phyloP scores from a whole-genome alignment of 345 rosid genomes.

The Eutrema heterophyllum region DNA sequence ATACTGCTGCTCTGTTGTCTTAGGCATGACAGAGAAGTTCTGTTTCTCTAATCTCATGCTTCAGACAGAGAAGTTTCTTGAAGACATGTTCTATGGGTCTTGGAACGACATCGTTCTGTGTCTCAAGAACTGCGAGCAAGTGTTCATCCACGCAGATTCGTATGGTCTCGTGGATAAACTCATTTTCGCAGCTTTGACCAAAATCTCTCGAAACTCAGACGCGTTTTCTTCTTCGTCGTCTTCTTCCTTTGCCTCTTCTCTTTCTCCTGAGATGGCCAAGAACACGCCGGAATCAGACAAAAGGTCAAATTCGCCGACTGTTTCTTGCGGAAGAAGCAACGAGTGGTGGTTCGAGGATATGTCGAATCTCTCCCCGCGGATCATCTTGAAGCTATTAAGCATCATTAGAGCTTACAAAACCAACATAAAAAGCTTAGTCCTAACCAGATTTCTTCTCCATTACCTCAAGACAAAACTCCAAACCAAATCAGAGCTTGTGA shows the following conservation, averaged over 20 bases:
- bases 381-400: conserved; percentile 47
- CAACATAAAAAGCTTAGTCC: conserved; percentile 41
- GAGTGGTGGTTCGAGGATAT: conserved; percentile 79
- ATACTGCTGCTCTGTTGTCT: conserved; percentile 54
- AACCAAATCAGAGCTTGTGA: conserved; percentile 17
- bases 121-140: conserved; percentile 56
- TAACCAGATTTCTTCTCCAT: conserved; percentile 63
- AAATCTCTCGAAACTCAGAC: conserved; percentile 47
- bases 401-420: conserved; percentile 42
- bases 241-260: conserved; percentile 27
- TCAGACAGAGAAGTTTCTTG: conserved; percentile 49
- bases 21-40: conserved; percentile 58
- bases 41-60: conserved; percentile 43
- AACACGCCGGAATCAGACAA: conserved; percentile 32
- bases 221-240: conserved; percentile 37
- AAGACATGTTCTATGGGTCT: conserved; percentile 50
- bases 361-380: conserved; percentile 41
- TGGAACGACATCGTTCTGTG: conserved; percentile 44
- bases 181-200: conserved; percentile 41
- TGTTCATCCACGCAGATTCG: conserved; percentile 48
- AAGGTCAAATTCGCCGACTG: conserved; percentile 22
- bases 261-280: conserved; percentile 30
- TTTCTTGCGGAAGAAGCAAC: conserved; percentile 36
- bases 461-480: conserved; percentile 48
- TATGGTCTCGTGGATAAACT: conserved; percentile 49